A percentile compares a stretch with the other conserved stretches of the same genome.
Evolutionary conservation across 2,329 filamentous ascomycete species (phyloP).

Genomic region (Zymoseptoria brevis): DNA sequence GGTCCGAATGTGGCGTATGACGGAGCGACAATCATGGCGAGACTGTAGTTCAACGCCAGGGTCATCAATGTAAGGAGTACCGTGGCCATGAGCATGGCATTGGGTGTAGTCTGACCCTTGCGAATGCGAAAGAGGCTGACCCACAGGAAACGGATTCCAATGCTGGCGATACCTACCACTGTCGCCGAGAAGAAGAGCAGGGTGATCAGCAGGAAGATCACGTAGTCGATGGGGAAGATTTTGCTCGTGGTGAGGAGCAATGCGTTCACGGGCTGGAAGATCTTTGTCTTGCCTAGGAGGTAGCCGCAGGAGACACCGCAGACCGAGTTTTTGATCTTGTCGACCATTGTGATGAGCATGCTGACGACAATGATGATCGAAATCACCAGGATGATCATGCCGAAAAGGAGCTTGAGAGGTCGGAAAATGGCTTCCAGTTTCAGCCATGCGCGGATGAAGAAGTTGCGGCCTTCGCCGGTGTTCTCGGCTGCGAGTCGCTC

Average conservation of each 20-base stretch:
- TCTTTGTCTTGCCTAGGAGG: conserved; percentile 76
- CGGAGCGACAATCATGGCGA: conserved; percentile 89
- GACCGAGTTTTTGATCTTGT: conserved; percentile 91
- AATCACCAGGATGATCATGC: conserved; percentile 66
- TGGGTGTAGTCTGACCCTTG: conserved; percentile 79
- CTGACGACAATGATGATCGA: conserved; percentile 73
- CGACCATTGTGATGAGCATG: conserved; percentile 91
- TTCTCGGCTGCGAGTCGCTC: conserved; percentile 80
- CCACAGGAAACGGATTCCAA: conserved; percentile 96
- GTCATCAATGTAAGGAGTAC: conserved; percentile 85
- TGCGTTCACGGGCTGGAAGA: conserved; percentile 94
- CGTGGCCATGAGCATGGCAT: conserved; percentile 83
- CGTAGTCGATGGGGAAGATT: conserved; percentile 85
- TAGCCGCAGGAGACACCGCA: conserved; percentile 90
- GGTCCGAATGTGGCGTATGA: conserved; percentile 93
- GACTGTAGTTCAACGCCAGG: conserved; percentile 82
- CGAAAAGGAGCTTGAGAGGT: conserved; percentile 80
- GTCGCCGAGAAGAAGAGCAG: conserved; percentile 84
- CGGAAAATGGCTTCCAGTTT: conserved; percentile 76
- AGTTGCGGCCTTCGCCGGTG: conserved; percentile 66
- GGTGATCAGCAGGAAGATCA: conserved; percentile 76
- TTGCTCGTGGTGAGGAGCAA: conserved; percentile 72
- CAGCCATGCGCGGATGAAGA: conserved; percentile 66
- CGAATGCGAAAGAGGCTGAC: conserved; percentile 85
- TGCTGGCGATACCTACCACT: conserved; percentile 72